Conservation (phyloP, 345 rosid genomes). For the Citrus glauca region DNA sequence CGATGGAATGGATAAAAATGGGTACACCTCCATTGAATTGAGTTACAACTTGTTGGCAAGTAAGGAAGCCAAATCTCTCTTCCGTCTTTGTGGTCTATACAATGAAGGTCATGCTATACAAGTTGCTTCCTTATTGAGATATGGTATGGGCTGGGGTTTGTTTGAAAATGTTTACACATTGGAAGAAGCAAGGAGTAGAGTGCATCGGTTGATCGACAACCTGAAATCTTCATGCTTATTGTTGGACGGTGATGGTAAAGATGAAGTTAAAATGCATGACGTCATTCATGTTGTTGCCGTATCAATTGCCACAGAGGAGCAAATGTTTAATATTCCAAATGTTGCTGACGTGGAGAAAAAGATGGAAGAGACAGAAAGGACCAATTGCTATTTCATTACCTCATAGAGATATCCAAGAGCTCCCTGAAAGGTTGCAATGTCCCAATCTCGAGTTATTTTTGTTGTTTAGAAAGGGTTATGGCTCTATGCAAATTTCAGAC, state of each 20-base stretch:
- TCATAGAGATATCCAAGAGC: neutral
- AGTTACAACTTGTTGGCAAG: too few species aligned
- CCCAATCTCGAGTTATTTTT: conserved; percentile 10
- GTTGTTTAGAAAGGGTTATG: fast-evolving
- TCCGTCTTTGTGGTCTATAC: too few species aligned
- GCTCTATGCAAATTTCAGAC: neutral
- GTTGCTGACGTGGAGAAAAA: neutral
- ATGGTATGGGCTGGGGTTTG: conserved; percentile 13
- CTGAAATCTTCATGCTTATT: conserved; percentile 20
- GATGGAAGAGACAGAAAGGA: neutral
- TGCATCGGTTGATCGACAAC: neutral
- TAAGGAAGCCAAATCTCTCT: too few species aligned
- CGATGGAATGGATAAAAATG: too few species aligned
- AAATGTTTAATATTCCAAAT: neutral
- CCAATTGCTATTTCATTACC: too few species aligned
- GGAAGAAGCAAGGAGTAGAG: neutral
- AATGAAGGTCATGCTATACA: neutral
- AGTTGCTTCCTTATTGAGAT: neutral
- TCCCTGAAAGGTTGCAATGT: conserved; percentile 14
- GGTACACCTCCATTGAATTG: too few species aligned
- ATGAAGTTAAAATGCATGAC: neutral
- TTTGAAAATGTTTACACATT: neutral
- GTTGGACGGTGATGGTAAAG: neutral
- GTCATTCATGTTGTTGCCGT: conserved; percentile 4
- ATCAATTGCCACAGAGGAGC: neutral